Conservation (phyloP, 257 asterid genomes). For the Solanum gandarillasii region DNA sequence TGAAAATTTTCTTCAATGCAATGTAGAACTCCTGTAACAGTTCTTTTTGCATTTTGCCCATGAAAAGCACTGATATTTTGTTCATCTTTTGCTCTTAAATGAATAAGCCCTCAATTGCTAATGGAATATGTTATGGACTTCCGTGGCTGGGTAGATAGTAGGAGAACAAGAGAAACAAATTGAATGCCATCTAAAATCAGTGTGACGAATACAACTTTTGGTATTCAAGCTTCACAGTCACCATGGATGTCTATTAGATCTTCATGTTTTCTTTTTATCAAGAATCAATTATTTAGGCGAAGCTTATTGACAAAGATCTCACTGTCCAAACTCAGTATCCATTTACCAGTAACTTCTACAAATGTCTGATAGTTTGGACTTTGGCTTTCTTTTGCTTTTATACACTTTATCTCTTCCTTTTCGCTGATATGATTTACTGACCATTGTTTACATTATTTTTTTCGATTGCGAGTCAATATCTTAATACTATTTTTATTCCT, state of each 20-base stretch:
- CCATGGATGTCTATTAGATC: background rate
- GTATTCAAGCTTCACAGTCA: background rate
- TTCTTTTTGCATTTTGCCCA: background rate
- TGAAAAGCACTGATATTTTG: background rate
- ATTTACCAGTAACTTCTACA: background rate
- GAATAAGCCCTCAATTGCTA: background rate
- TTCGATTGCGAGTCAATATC: background rate
- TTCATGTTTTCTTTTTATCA: background rate
- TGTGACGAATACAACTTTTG: background rate
- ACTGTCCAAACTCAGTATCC: background rate
- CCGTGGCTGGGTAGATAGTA: background rate
- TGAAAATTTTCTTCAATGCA: background rate
- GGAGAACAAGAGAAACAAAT: background rate
- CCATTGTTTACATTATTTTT: background rate
- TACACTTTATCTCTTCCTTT: background rate
- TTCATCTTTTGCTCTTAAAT: background rate
- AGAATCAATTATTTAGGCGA: background rate
- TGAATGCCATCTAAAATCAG: background rate
- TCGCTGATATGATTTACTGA: background rate
- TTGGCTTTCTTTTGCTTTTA: background rate
- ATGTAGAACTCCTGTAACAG: background rate
- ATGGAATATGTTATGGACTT: background rate
- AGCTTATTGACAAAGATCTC: background rate
- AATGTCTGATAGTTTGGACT: background rate
- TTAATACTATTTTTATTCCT: slow-evolving; percentile 12